Percentiles rank a stretch among this genome's conserved stretches.
Evolutionary conservation across 2,329 filamentous ascomycete genomes (phyloP).

Genomic region (Fusarium citri): DNA sequence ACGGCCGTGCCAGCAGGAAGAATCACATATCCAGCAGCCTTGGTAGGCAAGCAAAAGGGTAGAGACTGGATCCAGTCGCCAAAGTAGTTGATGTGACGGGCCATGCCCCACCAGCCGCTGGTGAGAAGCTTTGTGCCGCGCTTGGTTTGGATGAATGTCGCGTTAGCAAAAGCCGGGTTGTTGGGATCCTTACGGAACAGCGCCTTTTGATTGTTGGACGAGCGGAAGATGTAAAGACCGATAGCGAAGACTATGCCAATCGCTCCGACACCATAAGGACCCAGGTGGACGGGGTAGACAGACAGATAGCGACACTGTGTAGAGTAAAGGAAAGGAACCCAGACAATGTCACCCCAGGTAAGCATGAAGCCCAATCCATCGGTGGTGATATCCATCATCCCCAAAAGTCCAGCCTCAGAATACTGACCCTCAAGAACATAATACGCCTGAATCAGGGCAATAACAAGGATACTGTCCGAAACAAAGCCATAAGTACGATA

Average conservation of each 20-base stretch:
- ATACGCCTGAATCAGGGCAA: conserved; percentile 78
- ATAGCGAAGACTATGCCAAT: conserved; percentile 73
- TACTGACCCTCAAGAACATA: conserved; percentile 86
- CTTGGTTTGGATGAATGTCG: conserved; percentile 85
- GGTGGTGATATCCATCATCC: conserved; percentile 90
- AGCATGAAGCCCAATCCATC: conserved; percentile 96
- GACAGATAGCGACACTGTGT: conserved; percentile 85
- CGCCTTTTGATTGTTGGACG: conserved; percentile 91
- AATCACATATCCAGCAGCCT: conserved; percentile 81
- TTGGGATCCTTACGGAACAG: conserved; percentile 87
- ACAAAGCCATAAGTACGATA: conserved; percentile 83
- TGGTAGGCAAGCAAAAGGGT: conserved; percentile 87
- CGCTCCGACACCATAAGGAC: conserved; percentile 69
- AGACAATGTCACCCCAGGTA: conserved; percentile 86
- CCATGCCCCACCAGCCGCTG: conserved; percentile 90
- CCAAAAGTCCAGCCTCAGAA: conserved; percentile 86
- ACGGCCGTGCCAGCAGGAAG: conserved; percentile 60
- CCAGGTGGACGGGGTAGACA: conserved; percentile 80
- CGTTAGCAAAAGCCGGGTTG: conserved; percentile 78
- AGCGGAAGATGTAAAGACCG: conserved; percentile 88
- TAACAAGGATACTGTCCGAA: conserved; percentile 84
- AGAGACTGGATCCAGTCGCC: conserved; percentile 93
- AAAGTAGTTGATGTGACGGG: conserved; percentile 92
- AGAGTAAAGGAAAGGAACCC: conserved; percentile 90
- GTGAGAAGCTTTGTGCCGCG: conserved; percentile 81